Evolutionary conservation across 2,329 filamentous ascomycete genomes (phyloP).

Genomic region (Penicillium thymicola): DNA sequence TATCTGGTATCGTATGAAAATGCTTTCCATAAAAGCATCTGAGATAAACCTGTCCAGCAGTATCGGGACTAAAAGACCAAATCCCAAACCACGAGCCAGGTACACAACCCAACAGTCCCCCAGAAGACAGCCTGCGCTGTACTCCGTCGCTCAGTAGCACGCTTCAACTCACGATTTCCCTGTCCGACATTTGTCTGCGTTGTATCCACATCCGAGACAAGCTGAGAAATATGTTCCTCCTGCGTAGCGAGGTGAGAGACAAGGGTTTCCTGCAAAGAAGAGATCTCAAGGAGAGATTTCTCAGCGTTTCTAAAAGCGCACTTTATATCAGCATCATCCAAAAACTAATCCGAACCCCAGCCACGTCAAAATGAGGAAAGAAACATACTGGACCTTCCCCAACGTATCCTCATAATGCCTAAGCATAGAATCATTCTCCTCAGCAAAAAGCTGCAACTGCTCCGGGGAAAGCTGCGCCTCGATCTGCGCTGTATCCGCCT

Average conservation of each 20-base stretch:
- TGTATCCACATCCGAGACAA: constrained; percentile 76
- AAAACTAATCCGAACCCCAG: neutral
- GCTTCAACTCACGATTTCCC: constrained; percentile 88
- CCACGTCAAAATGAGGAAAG: neutral
- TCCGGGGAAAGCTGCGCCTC: constrained; percentile 69
- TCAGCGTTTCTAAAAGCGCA: constrained; percentile 68
- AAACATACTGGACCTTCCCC: constrained; percentile 81
- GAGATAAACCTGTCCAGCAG: neutral
- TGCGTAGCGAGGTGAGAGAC: constrained; percentile 82
- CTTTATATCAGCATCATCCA: neutral
- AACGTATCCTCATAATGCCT: constrained; percentile 92
- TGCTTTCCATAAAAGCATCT: neutral
- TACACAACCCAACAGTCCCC: constrained; percentile 71
- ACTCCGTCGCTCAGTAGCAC: constrained; percentile 69
- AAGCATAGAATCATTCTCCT: constrained; percentile 89
- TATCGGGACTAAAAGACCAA: constrained; percentile 51
- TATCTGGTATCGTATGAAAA: neutral
- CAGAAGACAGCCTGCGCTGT: constrained; percentile 76
- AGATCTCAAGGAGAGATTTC: constrained; percentile 86
- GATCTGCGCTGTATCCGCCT: constrained; percentile 38
- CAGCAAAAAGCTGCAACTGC: constrained; percentile 88
- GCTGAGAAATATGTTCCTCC: constrained; percentile 81
- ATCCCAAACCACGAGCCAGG: constrained; percentile 75
- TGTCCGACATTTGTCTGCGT: constrained; percentile 83
- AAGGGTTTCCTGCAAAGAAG: constrained; percentile 84